Evolutionary conservation across 2,329 filamentous ascomycete genomes (phyloP).

Genomic region (Aspergillus viridinutans): DNA sequence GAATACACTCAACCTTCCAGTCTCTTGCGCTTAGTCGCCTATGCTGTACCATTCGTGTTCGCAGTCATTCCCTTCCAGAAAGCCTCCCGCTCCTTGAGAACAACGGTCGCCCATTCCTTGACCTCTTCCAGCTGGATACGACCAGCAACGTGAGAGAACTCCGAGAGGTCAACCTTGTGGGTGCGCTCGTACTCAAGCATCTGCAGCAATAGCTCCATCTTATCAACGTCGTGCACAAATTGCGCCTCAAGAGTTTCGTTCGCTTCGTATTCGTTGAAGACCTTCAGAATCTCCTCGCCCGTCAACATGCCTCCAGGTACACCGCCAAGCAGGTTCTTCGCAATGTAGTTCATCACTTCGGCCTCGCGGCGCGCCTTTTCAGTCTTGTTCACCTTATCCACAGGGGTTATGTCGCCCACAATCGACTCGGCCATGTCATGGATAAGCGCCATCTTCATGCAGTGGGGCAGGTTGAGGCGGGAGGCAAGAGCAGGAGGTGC

Average conservation of each 20-base stretch:
- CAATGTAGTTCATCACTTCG: conserved; percentile 88
- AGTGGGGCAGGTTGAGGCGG: conserved; percentile 71
- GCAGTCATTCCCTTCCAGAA: conserved; percentile 58
- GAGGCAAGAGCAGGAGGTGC: conserved; percentile 70
- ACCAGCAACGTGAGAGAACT: conserved; percentile 76
- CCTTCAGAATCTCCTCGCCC: conserved; percentile 66
- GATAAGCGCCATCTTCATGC: conserved; percentile 91
- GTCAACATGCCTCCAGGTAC: conserved; percentile 64
- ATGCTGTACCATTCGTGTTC: conserved; percentile 2
- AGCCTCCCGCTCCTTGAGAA: conserved; percentile 69
- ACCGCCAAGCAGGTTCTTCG: conserved; percentile 64
- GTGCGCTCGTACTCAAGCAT: conserved; percentile 93
- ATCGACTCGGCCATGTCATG: conserved; percentile 97
- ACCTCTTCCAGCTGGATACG: conserved; percentile 74
- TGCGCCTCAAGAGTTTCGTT: conserved; percentile 74
- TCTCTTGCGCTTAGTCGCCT: not conserved
- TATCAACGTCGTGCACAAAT: conserved; percentile 96
- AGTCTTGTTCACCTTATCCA: conserved; percentile 71
- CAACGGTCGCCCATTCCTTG: conserved; percentile 70
- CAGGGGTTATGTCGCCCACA: conserved; percentile 94
- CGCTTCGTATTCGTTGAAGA: conserved; percentile 97
- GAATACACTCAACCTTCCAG: conserved; percentile 10
- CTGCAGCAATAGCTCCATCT: conserved; percentile 90
- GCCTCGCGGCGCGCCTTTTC: conserved; percentile 88
- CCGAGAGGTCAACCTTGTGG: conserved; percentile 69